Base-by-base conservation (phyloP, 1,139 yeast species). In the Yamadazyma songkhlaensis region DNA sequence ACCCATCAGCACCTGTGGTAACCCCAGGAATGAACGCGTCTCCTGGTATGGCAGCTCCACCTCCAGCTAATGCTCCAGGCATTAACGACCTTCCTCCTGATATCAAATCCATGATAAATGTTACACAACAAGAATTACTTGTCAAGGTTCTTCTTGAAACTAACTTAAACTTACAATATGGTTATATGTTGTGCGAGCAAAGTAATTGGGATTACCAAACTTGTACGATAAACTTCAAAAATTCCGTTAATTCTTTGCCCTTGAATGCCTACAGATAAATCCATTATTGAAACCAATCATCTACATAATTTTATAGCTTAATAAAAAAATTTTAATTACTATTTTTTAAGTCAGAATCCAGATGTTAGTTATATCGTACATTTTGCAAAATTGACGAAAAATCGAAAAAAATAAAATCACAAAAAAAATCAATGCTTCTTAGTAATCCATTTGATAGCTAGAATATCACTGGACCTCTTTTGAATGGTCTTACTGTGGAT, bases 161-260 rank as follows among this genome's bases (percentile, higher is more conserved):
- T 0, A 79, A 81, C 39, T 66, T 92, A 47, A 89, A 78, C 49
- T 69, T 86, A 20, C 85, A 85, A 50, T 92, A 81, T 57, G 87
- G 94, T 1, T 64, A 81, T 25, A 79, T 90, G 88, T 74, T 94
- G 36, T 84, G 92, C 38, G 90, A 89, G 54, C 96, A 89, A 58
- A 88, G 96, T 51, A 74, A 78, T 39, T 90, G 95, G 90, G 84
- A 87, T 59, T 81, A 78, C 50, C 81, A 77, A 34, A 74, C 68
- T 41, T 90, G 96, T 29, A 67, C 79, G 15, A 72, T 72, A 34
- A 81, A 87, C 45, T 92, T 90, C 62, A 78, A 80, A 50, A 80
- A 76, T 48, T 83, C 88, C 25, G 72, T 59, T 14, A 62, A 60
- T 2, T 57, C 72, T 9, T 60, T 72, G 32, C 77, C 77, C 4